Conservation (phyloP, 305 asterid genomes). For the Fraxinus angustifolia region DNA sequence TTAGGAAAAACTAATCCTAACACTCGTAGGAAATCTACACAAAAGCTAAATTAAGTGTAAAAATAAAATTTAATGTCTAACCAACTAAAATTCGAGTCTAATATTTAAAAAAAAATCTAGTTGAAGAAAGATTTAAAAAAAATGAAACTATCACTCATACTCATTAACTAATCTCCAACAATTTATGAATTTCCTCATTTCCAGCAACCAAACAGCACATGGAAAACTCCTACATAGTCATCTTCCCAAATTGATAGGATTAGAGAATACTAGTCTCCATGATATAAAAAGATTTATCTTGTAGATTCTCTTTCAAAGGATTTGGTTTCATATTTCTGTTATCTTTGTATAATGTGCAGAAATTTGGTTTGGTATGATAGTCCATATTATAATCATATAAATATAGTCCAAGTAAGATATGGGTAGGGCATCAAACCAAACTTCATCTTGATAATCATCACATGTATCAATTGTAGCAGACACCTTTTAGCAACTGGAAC, state of each 20-base stretch:
- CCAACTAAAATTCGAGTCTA: neutral
- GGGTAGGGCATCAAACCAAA: neutral
- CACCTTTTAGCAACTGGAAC: neutral
- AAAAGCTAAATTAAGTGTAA: neutral
- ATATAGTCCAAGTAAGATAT: neutral
- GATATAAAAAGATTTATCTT: neutral
- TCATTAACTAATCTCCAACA: neutral
- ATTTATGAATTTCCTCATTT: neutral
- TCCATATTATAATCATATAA: neutral
- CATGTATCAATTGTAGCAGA: neutral
- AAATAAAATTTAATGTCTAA: neutral
- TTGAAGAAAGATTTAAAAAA: neutral
- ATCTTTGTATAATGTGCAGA: neutral
- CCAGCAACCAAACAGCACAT: neutral
- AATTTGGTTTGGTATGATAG: neutral
- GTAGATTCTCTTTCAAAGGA: neutral
- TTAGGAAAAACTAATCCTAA: neutral
- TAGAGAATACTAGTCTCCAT: neutral
- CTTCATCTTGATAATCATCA: neutral
- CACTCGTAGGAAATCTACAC: neutral
- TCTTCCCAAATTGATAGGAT: neutral
- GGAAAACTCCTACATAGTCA: neutral
- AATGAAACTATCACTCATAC: neutral
- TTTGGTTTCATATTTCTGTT: neutral
- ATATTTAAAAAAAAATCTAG: neutral